Evolutionary conservation across 1,284 basidiomycete species (phyloP).

Genomic region (Puccinia hordei): DNA sequence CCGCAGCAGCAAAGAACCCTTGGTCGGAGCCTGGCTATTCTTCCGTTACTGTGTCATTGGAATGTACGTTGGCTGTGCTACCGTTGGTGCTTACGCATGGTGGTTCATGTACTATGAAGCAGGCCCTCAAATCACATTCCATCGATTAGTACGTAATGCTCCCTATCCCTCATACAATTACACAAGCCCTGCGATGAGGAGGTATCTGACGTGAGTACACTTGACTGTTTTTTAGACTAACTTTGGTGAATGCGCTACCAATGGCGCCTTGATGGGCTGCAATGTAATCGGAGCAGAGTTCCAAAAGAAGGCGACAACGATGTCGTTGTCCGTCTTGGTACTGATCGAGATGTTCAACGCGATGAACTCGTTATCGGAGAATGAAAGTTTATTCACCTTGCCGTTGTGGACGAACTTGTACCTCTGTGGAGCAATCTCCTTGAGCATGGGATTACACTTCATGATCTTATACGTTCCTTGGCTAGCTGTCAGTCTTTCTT

Average conservation of each 20-base stretch:
- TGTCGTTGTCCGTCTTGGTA: conserved; percentile 90
- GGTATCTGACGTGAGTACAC: conserved; percentile 41
- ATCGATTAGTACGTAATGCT: conserved; percentile 81
- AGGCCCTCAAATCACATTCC: conserved; percentile 89
- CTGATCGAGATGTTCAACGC: conserved; percentile 99
- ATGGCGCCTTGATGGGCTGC: conserved; percentile 71
- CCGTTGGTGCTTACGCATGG: conserved; percentile 96
- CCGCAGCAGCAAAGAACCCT: conserved; percentile 80
- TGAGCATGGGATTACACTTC: conserved; percentile 89
- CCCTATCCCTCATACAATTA: conserved; percentile 44
- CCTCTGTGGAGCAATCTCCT: conserved; percentile 79
- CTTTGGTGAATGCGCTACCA: conserved; percentile 82
- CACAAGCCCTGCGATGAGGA: background rate
- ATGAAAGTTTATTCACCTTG: conserved; percentile 83
- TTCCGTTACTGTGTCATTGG: conserved; percentile 93
- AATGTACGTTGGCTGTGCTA: conserved; percentile 88
- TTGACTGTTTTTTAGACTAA: conserved; percentile 68
- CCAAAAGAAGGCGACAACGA: conserved; percentile 85
- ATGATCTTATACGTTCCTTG: conserved; percentile 93
- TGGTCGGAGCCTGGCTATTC: conserved; percentile 91
- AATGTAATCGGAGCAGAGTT: conserved; percentile 86
- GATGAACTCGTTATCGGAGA: conserved; percentile 97
- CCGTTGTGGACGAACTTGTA: conserved; percentile 92
- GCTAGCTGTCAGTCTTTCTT: conserved; percentile 70
- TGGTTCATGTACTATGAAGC: conserved; percentile 91